A percentile compares a stretch with the other conserved stretches of the same genome.
Evolutionary conservation across 345 rosid genomes (phyloP).

Genomic region (Arabidopsis suecica): DNA sequence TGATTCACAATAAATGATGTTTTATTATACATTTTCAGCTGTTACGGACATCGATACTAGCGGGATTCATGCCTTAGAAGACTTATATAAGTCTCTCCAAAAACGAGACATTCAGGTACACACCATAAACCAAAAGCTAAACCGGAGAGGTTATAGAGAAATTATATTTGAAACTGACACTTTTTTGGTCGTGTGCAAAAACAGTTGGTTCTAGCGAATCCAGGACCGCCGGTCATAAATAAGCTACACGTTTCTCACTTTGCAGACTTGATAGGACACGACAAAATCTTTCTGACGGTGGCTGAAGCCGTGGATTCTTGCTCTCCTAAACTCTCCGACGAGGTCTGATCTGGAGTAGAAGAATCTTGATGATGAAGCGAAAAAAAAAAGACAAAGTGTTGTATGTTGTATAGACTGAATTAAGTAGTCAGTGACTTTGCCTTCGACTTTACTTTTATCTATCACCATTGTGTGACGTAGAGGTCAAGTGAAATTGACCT

Average conservation of each 20-base stretch:
- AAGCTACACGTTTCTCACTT: constrained; percentile 69
- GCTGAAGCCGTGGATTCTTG: constrained; percentile 70
- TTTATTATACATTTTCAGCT: constrained; percentile 49
- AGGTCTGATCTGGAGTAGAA: constrained; percentile 32
- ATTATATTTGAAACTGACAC: not conserved
- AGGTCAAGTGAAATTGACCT: constrained; percentile 31
- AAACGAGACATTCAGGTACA: constrained; percentile 67
- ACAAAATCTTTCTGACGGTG: constrained; percentile 70
- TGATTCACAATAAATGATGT: not conserved
- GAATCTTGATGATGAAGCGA: constrained; percentile 20
- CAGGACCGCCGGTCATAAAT: constrained; percentile 68
- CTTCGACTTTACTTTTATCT: constrained; percentile 4
- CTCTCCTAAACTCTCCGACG: constrained; percentile 49
- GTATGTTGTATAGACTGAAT: constrained; percentile 12
- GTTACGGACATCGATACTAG: constrained; percentile 90
- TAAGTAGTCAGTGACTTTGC: constrained; percentile 16
- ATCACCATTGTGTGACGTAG: constrained; percentile 14
- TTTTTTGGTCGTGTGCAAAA: not conserved
- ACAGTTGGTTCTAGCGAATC: constrained; percentile 81
- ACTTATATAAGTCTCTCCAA: constrained; percentile 61
- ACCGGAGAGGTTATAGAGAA: not conserved
- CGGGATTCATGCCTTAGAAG: constrained; percentile 81
- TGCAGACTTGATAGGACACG: constrained; percentile 58
- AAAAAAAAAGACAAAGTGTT: not conserved
- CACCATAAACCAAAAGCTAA: constrained; percentile 5